Evolutionary conservation across 2,329 filamentous ascomycete genomes (phyloP).

Genomic region (Botryotinia calthae): DNA sequence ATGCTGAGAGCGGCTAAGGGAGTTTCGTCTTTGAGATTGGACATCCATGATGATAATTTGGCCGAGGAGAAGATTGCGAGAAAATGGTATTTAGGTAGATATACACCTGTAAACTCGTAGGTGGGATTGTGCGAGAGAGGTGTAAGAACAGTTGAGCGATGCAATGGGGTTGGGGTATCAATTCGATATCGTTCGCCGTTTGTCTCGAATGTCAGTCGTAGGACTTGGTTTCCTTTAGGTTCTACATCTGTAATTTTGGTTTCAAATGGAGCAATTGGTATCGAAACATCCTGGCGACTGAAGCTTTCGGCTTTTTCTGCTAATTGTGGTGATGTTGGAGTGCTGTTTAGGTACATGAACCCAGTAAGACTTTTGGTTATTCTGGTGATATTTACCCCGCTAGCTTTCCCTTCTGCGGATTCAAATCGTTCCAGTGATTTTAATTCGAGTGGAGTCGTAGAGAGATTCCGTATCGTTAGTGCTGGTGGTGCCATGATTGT

Average conservation of each 20-base stretch:
- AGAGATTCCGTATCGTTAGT: slow-evolving; percentile 80
- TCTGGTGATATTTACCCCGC: slow-evolving; percentile 36
- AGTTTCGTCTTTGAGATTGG: slow-evolving; percentile 65
- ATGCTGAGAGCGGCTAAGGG: slow-evolving; percentile 81
- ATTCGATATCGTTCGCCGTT: slow-evolving; percentile 66
- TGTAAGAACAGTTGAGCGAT: slow-evolving; percentile 59
- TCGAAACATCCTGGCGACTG: slow-evolving; percentile 58
- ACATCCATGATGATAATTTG: slow-evolving; percentile 77
- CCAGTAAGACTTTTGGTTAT: slow-evolving; percentile 49
- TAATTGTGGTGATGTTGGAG: slow-evolving; percentile 36
- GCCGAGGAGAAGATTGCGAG: slow-evolving; percentile 69
- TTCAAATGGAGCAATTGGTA: slow-evolving; percentile 67
- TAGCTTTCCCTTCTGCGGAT: slow-evolving; percentile 39
- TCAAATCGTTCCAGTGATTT: slow-evolving; percentile 72
- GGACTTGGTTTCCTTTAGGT: slow-evolving; percentile 58
- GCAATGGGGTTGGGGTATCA: slow-evolving; percentile 64
- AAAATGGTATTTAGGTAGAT: slow-evolving; percentile 54
- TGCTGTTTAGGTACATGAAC: slow-evolving; percentile 45
- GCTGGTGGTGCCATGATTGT: slow-evolving; percentile 30
- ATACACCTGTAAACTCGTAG: slow-evolving; percentile 63
- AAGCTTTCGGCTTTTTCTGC: slow-evolving; percentile 59
- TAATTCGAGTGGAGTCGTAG: slow-evolving; percentile 68
- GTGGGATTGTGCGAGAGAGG: slow-evolving; percentile 52
- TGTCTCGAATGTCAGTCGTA: slow-evolving; percentile 72
- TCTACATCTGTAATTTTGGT: slow-evolving; percentile 61